phyloP scores from a whole-genome alignment of 2,329 filamentous ascomycete genomes.

The Pseudogymnoascus sp. region DNA sequence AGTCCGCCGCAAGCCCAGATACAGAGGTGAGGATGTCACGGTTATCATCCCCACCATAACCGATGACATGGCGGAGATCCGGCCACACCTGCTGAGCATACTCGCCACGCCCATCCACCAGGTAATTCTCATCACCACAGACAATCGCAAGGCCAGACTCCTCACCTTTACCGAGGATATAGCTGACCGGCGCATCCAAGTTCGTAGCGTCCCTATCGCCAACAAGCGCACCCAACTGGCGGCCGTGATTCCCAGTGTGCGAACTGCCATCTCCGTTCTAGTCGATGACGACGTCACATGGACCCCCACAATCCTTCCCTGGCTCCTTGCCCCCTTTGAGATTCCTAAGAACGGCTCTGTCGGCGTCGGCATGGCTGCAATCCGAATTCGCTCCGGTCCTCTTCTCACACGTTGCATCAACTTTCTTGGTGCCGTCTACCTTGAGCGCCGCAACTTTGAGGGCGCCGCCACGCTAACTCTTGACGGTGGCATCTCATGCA shows the following conservation, averaged over 20 bases:
- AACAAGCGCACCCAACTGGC: conserved; percentile 95
- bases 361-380: conserved; percentile 78
- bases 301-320: conserved; percentile 75
- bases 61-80: conserved; percentile 73
- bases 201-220: conserved; percentile 71
- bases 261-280: conserved; percentile 78
- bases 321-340: conserved; percentile 90
- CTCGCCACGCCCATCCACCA: conserved; percentile 60
- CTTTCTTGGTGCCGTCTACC: conserved; percentile 84
- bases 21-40: conserved; percentile 72
- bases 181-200: conserved; percentile 53
- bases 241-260: conserved; percentile 76
- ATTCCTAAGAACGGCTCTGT: conserved; percentile 76
- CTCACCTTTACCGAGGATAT: conserved; percentile 56
- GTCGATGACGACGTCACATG: conserved; percentile 95
- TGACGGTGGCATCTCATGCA: conserved; percentile 91
- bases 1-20: conserved; percentile 66
- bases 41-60: conserved; percentile 92
- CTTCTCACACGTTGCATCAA: conserved; percentile 62
- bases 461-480: conserved; percentile 92
- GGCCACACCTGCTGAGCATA: conserved; percentile 70
- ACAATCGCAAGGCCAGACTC: conserved; percentile 63
- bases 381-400: conserved; percentile 53
- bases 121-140: conserved; percentile 79
- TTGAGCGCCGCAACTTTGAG: conserved; percentile 91